phyloP scores from a whole-genome alignment of 2,329 filamentous ascomycete species.

The Pestalotiopsis sp. region DNA sequence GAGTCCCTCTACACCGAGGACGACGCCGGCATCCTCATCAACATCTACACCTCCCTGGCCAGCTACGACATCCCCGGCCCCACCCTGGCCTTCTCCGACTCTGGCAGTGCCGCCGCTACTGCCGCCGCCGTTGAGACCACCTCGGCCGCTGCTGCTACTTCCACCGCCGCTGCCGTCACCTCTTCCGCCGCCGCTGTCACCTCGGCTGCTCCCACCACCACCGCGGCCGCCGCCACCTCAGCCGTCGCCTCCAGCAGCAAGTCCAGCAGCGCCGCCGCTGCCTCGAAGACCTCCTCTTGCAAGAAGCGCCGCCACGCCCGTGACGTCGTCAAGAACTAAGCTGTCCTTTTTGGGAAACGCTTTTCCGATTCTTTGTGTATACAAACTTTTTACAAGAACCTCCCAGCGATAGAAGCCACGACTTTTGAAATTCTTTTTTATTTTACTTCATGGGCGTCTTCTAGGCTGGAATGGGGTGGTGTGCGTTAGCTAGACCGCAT shows the following conservation, averaged over 20 bases:
- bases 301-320: constrained; percentile 20
- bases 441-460: not conserved
- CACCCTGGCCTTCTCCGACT: constrained; percentile 16
- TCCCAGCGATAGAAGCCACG: constrained; percentile 5
- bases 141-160: constrained; percentile 7
- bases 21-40: constrained; percentile 57
- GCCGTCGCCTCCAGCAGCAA: constrained; percentile 15
- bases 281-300: constrained; percentile 13
- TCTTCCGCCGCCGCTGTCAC: not conserved
- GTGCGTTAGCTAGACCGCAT: constrained; percentile 10
- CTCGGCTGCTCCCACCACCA: not conserved
- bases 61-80: constrained; percentile 29
- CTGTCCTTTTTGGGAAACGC: too few species aligned
- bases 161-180: not conserved
- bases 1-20: constrained; percentile 30
- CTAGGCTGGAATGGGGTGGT: not conserved
- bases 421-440: not conserved
- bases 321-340: constrained; percentile 14
- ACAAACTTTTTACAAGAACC: not conserved
- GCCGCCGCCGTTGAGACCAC: constrained; percentile 3
- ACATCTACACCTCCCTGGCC: constrained; percentile 47
- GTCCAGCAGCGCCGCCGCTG: constrained; percentile 12
- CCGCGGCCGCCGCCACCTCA: constrained; percentile 14
- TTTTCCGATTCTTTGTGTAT: not conserved
- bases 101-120: constrained; percentile 1